Evolutionary conservation across 2,329 filamentous ascomycete species (phyloP).

Genomic region (Colletotrichum brevisporum): DNA sequence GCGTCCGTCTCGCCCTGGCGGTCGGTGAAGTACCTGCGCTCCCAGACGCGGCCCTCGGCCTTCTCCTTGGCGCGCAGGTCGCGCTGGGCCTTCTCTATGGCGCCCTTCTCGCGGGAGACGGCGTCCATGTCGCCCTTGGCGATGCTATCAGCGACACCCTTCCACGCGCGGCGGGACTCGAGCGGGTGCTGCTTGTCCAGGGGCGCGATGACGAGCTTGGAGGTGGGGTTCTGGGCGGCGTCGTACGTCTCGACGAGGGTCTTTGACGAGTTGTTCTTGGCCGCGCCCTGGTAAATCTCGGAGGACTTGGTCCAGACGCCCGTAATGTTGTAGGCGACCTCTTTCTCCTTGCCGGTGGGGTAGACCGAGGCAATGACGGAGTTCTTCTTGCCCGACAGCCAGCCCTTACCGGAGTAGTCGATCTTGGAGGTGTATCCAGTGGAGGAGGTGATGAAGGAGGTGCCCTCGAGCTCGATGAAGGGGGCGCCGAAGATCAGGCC

Average conservation of each 20-base stretch:
- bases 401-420: conserved; percentile 94
- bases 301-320: conserved; percentile 94
- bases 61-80: conserved; percentile 79
- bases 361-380: conserved; percentile 83
- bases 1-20: conserved; percentile 59
- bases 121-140: conserved; percentile 86
- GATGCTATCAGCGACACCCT: conserved; percentile 86
- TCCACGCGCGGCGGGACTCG: conserved; percentile 91
- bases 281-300: conserved; percentile 77
- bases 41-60: conserved; percentile 82
- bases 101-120: conserved; percentile 83
- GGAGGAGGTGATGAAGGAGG: conserved; percentile 87
- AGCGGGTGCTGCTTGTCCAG: conserved; percentile 87
- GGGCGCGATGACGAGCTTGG: conserved; percentile 78
- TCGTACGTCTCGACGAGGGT: conserved; percentile 73
- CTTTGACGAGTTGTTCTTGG: conserved; percentile 63
- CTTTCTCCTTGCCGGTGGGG: conserved; percentile 78
- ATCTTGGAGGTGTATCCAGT: conserved; percentile 90
- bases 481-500: conserved; percentile 88
- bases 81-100: conserved; percentile 92
- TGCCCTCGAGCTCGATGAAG: conserved; percentile 91
- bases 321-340: conserved; percentile 83
- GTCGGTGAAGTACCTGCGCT: conserved; percentile 83
- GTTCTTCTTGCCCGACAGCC: conserved; percentile 97
- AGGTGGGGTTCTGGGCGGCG: conserved; percentile 69